Percentiles rank a stretch among this genome's conserved stretches.
Conservation (phyloP, 2,329 filamentous ascomycete species). For the Triangularia setosa region DNA sequence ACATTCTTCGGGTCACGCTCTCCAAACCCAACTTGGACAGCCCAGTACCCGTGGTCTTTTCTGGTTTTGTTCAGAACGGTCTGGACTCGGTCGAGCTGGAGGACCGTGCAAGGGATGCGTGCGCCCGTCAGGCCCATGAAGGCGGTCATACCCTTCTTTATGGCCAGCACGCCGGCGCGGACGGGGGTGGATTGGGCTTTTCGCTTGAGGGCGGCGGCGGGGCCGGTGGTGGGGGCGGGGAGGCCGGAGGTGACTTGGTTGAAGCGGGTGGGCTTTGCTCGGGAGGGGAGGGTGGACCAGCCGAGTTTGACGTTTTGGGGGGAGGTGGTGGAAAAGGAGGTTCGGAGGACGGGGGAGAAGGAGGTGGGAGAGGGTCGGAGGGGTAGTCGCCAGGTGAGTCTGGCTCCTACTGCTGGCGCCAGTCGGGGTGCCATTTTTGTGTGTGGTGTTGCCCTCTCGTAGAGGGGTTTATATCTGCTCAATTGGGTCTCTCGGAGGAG, state of each 20-base stretch:
- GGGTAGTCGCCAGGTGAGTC: conserved; percentile 31
- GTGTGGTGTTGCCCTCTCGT: conserved; percentile 5
- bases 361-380: conserved; percentile 26
- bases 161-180: conserved; percentile 76
- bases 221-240: conserved; percentile 53
- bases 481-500: background rate
- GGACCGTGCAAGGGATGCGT: conserved; percentile 81
- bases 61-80: conserved; percentile 83
- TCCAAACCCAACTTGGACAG: conserved; percentile 83
- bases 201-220: conserved; percentile 57
- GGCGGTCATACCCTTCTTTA: conserved; percentile 95
- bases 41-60: conserved; percentile 82
- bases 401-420: conserved; percentile 16
- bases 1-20: conserved; percentile 71
- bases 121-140: conserved; percentile 76
- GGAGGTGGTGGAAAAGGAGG: conserved; percentile 31
- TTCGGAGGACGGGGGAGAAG: background rate
- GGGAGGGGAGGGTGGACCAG: conserved; percentile 51
- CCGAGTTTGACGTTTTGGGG: conserved; percentile 54
- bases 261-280: conserved; percentile 55
- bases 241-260: conserved; percentile 56
- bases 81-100: conserved; percentile 90
- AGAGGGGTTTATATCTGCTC: background rate
- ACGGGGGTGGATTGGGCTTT: conserved; percentile 56
- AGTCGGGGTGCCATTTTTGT: conserved; percentile 33